Base-by-base conservation (phyloP, 2,329 filamentous ascomycete genomes). In the Pyrenophora seminiperda region DNA sequence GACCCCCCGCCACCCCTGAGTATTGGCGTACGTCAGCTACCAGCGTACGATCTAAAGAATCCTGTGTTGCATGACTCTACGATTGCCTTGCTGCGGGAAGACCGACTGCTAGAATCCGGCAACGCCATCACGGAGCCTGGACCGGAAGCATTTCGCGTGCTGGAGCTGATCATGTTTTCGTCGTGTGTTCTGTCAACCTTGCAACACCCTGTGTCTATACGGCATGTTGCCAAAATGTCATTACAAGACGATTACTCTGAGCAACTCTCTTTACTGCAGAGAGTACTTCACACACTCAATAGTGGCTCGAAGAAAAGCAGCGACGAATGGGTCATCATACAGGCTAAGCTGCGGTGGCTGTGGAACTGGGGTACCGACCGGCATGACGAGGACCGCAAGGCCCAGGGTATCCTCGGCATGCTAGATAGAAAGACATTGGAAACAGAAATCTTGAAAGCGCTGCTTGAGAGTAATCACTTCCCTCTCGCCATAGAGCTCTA, bases 271-370 rank as follows among this genome's bases (percentile, higher is more conserved):
- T 78, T 87, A 39, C 77, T 86, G 4, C 70, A 78, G 14, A 84
- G 81, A 55, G 75, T 88, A n/a, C 75, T 90, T 43, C 80, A 81
- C 53, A 73, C 75, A 2, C 63, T 87, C 17, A 74, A 72, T 39
- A 78, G 78, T 46, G 76, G 77, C 10, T 75, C 81, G 2, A 84
- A 81, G 53, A 80, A 79, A 29, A 84, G 89, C 44, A 85, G 89
- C 51, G 78, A 78, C 27, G 58, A 70, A 32, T 73, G 70, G 70
- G 61, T 36, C 19, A 77, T 75, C 44, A 79, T 82, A 10, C 80
- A 88, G 49, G 81, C 81, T 33, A 84, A 87, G 61, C 71, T 92
- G 7, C 67, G 91, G 3, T 93, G 89, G 89, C 77, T 93, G 22
- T 84, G 85, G 65, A 81, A 82, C 62, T 92, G 89, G 89, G 86